phyloP scores from a whole-genome alignment of 805 yeast genomes.

The Yamadazyma paraphyllophila region DNA sequence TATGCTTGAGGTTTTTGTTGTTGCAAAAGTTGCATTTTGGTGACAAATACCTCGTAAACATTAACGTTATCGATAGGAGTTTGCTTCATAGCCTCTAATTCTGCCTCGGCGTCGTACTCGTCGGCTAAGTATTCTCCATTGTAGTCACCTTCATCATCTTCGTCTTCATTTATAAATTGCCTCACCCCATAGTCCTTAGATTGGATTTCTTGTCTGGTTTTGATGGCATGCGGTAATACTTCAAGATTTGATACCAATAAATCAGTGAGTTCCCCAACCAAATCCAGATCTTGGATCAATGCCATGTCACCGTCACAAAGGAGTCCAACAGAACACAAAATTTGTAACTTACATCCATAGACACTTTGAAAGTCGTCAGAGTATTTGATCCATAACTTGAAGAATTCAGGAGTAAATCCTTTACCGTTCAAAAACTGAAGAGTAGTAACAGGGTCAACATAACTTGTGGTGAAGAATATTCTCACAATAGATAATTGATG shows the following conservation, averaged over 20 bases:
- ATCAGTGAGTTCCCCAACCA: slow-evolving; percentile 36
- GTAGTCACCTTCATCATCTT: slow-evolving; percentile 30
- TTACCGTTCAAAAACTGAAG: slow-evolving; percentile 37
- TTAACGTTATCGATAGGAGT: slow-evolving; percentile 78
- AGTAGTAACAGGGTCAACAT: slow-evolving; percentile 38
- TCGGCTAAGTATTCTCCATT: slow-evolving; percentile 30
- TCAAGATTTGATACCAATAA: slow-evolving; percentile 42
- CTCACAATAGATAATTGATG: slow-evolving; percentile 42
- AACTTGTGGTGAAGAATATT: slow-evolving; percentile 40
- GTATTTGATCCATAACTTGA: slow-evolving; percentile 49
- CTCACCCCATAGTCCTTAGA: slow-evolving; percentile 37
- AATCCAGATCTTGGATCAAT: slow-evolving; percentile 29
- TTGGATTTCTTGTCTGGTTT: slow-evolving; percentile 44
- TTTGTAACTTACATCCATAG: slow-evolving; percentile 54
- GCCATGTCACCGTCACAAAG: slow-evolving; percentile 29
- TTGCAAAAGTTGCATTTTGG: slow-evolving; percentile 49
- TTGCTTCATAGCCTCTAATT: slow-evolving; percentile 78
- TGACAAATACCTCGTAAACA: slow-evolving; percentile 64
- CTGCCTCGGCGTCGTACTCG: slow-evolving; percentile 59
- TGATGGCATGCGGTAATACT: slow-evolving; percentile 48
- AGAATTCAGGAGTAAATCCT: slow-evolving; percentile 35
- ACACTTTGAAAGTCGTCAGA: slow-evolving; percentile 50
- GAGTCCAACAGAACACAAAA: slow-evolving; percentile 43
- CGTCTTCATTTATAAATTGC: slow-evolving; percentile 23
- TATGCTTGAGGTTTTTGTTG: slow-evolving; percentile 48